Conservation (phyloP, 2,329 filamentous ascomycete genomes). For the Aspergillus japonicus region DNA sequence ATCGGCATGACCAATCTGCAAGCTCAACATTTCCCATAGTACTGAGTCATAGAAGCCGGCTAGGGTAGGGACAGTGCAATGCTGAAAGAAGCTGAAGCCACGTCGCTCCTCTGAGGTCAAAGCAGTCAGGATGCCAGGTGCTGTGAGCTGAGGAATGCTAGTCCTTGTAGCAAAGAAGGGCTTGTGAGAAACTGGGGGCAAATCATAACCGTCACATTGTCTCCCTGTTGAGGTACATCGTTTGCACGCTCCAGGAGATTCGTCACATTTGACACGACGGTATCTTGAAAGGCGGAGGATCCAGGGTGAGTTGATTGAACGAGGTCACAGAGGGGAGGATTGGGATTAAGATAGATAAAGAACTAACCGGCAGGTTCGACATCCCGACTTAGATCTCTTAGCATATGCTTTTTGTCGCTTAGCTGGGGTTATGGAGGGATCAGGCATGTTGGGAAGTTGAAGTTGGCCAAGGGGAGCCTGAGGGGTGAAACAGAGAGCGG, state of each 20-base stretch:
- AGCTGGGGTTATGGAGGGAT: background rate
- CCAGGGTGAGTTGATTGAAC: background rate
- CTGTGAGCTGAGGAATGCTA: background rate
- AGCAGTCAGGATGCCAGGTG: background rate
- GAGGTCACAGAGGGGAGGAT: no score
- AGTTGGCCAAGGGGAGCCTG: no score
- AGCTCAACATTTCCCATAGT: background rate
- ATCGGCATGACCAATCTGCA: constrained; percentile 4
- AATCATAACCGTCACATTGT: constrained; percentile 1
- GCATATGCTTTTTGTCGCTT: background rate
- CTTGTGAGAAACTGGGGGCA: background rate
- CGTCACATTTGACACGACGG: constrained; percentile 3
- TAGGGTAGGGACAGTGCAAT: constrained; percentile 1
- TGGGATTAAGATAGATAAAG: background rate
- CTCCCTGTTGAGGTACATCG: constrained; percentile 7
- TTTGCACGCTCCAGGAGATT: background rate
- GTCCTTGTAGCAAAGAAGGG: background rate
- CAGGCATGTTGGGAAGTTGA: no score
- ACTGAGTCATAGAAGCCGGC: background rate
- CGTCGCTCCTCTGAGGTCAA: constrained; percentile 7
- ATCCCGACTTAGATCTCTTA: constrained; percentile 4
- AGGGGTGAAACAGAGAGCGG: no score
- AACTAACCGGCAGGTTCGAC: constrained; percentile 11
- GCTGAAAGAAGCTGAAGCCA: constrained; percentile 7
- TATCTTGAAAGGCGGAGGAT: background rate